phyloP scores from a whole-genome alignment of 1,139 yeast genomes.

The Taphrina sp. region DNA sequence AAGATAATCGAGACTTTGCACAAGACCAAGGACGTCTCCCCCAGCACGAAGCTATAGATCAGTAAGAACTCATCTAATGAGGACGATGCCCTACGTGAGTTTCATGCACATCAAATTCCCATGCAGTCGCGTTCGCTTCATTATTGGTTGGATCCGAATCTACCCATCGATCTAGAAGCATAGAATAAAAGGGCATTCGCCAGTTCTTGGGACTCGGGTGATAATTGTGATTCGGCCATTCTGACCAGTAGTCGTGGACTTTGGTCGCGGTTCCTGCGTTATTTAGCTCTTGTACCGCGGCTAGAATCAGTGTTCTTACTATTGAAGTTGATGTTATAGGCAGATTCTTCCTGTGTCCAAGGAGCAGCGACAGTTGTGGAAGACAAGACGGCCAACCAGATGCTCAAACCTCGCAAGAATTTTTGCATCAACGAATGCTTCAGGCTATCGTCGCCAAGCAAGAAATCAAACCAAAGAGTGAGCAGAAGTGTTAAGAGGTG shows the following conservation, averaged over 20 bases:
- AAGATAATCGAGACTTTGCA: constrained; percentile 21
- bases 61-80: background rate
- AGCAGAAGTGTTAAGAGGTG: too few species aligned
- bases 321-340: constrained; percentile 30
- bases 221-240: constrained; percentile 31
- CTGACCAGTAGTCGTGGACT: constrained; percentile 26
- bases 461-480: too few species aligned
- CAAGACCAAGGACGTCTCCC: constrained; percentile 30
- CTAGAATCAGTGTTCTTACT: too few species aligned
- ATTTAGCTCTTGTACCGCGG: background rate
- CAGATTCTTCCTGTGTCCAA: constrained; percentile 17
- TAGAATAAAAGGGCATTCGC: constrained; percentile 33
- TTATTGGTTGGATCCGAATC: constrained; percentile 33
- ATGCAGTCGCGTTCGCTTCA: constrained; percentile 31
- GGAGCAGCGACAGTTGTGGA: constrained; percentile 9
- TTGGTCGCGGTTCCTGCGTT: constrained; percentile 18
- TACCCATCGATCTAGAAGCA: constrained; percentile 32
- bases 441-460: too few species aligned
- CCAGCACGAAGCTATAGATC: constrained; percentile 32
- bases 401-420: too few species aligned
- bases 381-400: too few species aligned
- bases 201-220: constrained; percentile 33
- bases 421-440: too few species aligned
- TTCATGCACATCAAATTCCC: constrained; percentile 32
- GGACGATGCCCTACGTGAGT: constrained; percentile 6